These are phyloP conservation scores for Zizania palustris DNA, from an alignment of 202 grass and related monocot species.

Conservation along the genomic window DNA sequence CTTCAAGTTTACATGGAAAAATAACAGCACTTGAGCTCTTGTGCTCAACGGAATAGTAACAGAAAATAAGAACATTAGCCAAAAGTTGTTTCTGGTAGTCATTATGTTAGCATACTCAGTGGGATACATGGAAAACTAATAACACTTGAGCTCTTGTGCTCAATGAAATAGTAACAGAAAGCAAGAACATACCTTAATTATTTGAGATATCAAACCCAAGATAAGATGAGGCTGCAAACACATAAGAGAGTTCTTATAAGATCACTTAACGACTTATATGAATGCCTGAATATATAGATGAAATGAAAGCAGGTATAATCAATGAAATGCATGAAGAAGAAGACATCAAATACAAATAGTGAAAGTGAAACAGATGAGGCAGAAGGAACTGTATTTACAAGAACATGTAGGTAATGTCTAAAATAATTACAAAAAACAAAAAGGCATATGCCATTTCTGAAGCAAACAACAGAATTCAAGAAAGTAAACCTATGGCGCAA, in stretches of 20 bases:
- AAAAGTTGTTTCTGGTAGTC: conserved; percentile 85
- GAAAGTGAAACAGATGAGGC: not conserved
- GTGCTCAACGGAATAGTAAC: no score
- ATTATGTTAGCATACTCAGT: conserved; percentile 29
- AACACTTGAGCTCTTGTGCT: not conserved
- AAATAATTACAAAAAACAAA: not conserved
- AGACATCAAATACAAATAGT: not conserved
- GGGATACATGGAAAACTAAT: conserved; percentile 27
- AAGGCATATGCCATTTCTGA: conserved; percentile 9
- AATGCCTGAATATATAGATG: conserved; percentile 20
- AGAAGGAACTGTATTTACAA: conserved; percentile 9
- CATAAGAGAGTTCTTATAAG: conserved; percentile 32
- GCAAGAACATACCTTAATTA: conserved; percentile 69
- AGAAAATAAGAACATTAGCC: no score
- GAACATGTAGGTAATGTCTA: not conserved
- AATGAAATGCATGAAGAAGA: conserved; percentile 19
- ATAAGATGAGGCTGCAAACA: conserved; percentile 87
- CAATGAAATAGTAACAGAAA: conserved; percentile 30
- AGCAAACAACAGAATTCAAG: no score
- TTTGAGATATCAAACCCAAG: conserved; percentile 93
- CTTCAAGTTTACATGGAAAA: conserved; percentile 86
- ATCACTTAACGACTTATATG: not conserved
- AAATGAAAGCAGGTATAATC: not conserved
- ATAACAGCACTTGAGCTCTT: no score
- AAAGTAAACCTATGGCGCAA: no score